These are phyloP conservation scores for Pythium brassicae DNA, from an alignment of 352 stramenopile species.

Conservation along the genomic window DNA sequence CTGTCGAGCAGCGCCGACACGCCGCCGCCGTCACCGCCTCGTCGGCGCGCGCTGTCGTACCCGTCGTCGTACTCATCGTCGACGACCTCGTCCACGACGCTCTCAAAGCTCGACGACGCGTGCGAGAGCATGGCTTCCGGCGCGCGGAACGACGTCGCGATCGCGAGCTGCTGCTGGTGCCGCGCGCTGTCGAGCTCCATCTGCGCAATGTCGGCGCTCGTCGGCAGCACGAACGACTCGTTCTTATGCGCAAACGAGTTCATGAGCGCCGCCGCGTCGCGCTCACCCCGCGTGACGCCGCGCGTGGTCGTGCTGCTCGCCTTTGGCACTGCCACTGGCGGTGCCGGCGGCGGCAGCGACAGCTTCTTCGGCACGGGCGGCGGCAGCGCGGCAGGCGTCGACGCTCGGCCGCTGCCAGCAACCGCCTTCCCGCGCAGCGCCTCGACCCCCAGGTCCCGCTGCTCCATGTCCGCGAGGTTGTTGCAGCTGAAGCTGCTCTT, in stretches of 20 bases:
- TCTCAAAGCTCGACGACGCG: constrained; percentile 19
- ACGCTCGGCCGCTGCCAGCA: not conserved
- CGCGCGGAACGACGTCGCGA: constrained; percentile 29
- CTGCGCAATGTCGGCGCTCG: constrained; percentile 19
- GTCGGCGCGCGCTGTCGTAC: not conserved
- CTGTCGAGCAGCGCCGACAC: too few species aligned
- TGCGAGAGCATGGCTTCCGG: constrained; percentile 17
- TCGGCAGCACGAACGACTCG: constrained; percentile 41
- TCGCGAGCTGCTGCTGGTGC: constrained; percentile 34
- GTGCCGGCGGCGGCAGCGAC: not conserved
- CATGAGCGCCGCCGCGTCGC: constrained; percentile 24
- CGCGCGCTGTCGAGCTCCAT: constrained; percentile 21
- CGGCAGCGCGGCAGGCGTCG: not conserved
- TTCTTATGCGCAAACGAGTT: constrained; percentile 35
- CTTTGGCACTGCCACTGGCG: constrained; percentile 16
- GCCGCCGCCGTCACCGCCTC: too few species aligned
- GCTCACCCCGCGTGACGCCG: constrained; percentile 20
- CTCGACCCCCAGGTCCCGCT: constrained; percentile 38
- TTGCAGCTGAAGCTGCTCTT: constrained; percentile 84
- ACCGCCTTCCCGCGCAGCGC: constrained; percentile 2
- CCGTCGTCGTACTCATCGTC: constrained; percentile 27
- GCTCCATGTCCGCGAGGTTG: constrained; percentile 66
- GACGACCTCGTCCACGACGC: constrained; percentile 23
- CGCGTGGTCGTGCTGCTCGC: constrained; percentile 42
- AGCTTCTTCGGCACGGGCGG: constrained; percentile 8